These are phyloP conservation scores for Trypanosoma cruzi DNA, from an alignment of 208 protist species.

Conservation along the genomic window DNA sequence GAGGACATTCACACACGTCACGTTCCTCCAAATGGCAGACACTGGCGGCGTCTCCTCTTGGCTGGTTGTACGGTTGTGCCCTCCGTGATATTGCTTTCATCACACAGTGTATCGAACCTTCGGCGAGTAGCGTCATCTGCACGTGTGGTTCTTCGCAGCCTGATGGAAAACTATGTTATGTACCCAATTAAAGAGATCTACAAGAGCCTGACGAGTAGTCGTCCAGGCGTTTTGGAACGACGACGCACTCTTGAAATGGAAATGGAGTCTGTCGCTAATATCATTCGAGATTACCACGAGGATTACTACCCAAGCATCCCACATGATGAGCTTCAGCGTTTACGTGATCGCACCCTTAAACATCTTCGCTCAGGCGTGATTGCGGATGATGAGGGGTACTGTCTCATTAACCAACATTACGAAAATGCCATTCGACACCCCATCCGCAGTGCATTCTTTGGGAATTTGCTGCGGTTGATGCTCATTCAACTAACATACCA, in stretches of 20 bases:
- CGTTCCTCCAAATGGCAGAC: constrained; percentile 6
- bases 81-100: constrained; percentile 45
- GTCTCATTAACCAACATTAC: constrained; percentile 69
- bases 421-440: constrained; percentile 65
- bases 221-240: constrained; percentile 67
- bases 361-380: constrained; percentile 45
- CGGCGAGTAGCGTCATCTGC: constrained; percentile 14
- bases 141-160: constrained; percentile 13
- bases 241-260: constrained; percentile 56
- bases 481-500: constrained; percentile 77
- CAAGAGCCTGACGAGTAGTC: constrained; percentile 54
- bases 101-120: constrained; percentile 42
- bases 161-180: constrained; percentile 55
- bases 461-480: constrained; percentile 66
- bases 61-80: constrained; percentile 28
- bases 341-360: constrained; percentile 48
- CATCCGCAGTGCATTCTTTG: constrained; percentile 61
- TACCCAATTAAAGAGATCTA: constrained; percentile 47
- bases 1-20: neutral
- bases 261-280: constrained; percentile 64
- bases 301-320: constrained; percentile 59
- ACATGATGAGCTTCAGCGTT: constrained; percentile 33
- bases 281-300: constrained; percentile 80
- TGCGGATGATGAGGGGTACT: constrained; percentile 62
- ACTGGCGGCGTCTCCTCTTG: constrained; percentile 36